phyloP scores from a whole-genome alignment of 1,284 basidiomycete genomes.

The Trametes polyzona region DNA sequence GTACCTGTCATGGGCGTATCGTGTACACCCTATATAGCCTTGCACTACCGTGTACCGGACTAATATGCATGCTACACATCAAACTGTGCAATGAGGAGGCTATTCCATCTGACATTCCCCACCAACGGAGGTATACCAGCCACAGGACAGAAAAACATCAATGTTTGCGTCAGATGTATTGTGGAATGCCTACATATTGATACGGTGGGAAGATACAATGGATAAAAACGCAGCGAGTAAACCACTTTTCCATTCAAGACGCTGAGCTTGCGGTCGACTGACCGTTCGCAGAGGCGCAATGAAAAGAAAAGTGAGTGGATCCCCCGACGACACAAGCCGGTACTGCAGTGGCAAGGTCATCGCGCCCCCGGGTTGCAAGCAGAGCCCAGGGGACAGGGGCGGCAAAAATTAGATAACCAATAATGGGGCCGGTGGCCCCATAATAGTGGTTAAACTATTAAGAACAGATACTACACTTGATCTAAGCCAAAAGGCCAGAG shows the following conservation, averaged over 20 bases:
- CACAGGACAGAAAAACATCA: no score
- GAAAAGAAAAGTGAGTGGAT: slow-evolving; percentile 20
- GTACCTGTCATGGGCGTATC: no score
- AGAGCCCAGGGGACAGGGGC: slow-evolving; percentile 26
- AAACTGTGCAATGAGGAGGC: no score
- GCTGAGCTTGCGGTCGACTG: slow-evolving; percentile 19
- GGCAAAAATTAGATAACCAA: slow-evolving; percentile 31
- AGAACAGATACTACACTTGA: slow-evolving; percentile 97
- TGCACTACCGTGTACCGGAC: no score
- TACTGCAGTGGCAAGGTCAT: slow-evolving; percentile 30
- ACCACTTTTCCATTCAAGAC: slow-evolving; percentile 15
- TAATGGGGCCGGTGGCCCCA: slow-evolving; percentile 37
- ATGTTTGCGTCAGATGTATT: no score
- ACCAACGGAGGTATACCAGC: no score
- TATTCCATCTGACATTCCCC: no score
- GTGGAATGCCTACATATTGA: no score
- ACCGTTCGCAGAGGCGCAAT: slow-evolving; percentile 9
- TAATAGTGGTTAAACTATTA: slow-evolving; percentile 83
- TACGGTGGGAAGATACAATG: no score
- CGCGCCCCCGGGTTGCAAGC: slow-evolving; percentile 27
- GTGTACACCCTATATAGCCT: no score
- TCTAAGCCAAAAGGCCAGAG: slow-evolving; percentile 96
- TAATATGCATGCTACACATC: no score
- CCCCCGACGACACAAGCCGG: slow-evolving; percentile 29
- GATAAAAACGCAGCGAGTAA: no score